phyloP scores from a whole-genome alignment of 352 stramenopile species.

The Pythium volutum region DNA sequence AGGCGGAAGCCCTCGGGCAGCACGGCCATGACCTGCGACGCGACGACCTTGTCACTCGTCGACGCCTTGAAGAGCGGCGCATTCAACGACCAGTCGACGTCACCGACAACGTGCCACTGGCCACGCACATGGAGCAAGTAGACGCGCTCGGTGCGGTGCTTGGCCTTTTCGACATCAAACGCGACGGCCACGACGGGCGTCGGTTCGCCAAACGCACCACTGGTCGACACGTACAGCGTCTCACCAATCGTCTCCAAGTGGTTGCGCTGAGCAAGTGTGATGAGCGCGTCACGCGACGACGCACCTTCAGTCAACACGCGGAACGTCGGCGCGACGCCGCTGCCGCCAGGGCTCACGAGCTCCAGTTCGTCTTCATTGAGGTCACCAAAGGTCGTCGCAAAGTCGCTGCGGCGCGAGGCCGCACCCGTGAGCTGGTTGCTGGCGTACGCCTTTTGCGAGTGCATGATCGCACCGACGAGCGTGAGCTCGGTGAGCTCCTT shows the following conservation, averaged over 20 bases:
- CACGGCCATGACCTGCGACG: constrained; percentile 63
- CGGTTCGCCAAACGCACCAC: constrained; percentile 51
- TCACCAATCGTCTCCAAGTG: constrained; percentile 33
- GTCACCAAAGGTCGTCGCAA: constrained; percentile 30
- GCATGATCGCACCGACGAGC: constrained; percentile 23
- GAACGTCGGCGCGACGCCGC: constrained; percentile 61
- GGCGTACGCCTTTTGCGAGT: constrained; percentile 28
- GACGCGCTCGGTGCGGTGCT: constrained; percentile 26
- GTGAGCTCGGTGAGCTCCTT: constrained; percentile 38
- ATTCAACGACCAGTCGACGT: constrained; percentile 64
- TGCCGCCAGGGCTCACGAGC: constrained; percentile 41
- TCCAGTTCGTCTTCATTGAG: constrained; percentile 60
- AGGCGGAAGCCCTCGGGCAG: constrained; percentile 74
- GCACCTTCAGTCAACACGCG: constrained; percentile 76
- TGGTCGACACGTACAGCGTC: constrained; percentile 51
- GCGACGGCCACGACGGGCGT: constrained; percentile 45
- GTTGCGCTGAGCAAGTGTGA: constrained; percentile 49
- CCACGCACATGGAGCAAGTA: constrained; percentile 37
- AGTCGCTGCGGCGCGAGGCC: constrained; percentile 48
- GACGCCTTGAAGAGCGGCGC: constrained; percentile 55
- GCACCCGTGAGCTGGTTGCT: constrained; percentile 60
- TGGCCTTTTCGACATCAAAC: constrained; percentile 42
- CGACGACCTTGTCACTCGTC: constrained; percentile 27
- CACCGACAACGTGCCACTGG: constrained; percentile 50
- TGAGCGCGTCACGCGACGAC: constrained; percentile 67